Conservation (phyloP, 2,329 filamentous ascomycete genomes). For the Pseudogymnoascus sp. region DNA sequence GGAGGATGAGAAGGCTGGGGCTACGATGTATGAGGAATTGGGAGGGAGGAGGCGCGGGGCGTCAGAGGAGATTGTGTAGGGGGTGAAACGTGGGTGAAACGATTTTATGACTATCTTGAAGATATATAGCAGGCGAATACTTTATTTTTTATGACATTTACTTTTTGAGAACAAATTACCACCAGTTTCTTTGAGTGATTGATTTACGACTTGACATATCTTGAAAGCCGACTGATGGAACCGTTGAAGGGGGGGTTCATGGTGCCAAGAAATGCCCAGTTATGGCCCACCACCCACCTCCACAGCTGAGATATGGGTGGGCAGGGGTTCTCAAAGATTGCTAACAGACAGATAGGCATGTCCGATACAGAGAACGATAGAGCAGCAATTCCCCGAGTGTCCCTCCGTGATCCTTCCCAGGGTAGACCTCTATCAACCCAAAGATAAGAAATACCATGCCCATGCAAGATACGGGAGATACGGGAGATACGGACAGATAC, state of each 20-base stretch:
- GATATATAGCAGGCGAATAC: neutral
- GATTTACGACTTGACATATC: neutral
- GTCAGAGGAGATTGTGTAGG: neutral
- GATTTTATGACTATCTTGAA: neutral
- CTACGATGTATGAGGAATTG: neutral
- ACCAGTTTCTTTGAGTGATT: neutral
- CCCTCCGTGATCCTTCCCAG: neutral
- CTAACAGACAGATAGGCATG: neutral
- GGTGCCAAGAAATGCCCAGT: neutral
- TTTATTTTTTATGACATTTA: neutral
- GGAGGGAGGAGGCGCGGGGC: neutral
- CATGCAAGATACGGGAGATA: neutral
- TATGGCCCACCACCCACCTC: neutral
- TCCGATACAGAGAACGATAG: neutral
- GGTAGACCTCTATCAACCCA: neutral
- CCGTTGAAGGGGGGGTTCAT: neutral
- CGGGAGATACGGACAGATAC: conserved; percentile 2
- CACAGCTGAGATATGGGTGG: neutral
- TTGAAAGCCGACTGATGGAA: neutral
- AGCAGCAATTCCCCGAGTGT: neutral
- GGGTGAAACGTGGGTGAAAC: neutral
- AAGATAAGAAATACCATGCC: neutral
- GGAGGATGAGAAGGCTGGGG: conserved; percentile 12
- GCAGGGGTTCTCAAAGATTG: neutral
- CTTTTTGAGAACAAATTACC: neutral